Evolutionary conservation across 257 asterid genomes (phyloP), one percentile per base, ranked within the genome.

Genomic region (Henckelia pumila): DNA sequence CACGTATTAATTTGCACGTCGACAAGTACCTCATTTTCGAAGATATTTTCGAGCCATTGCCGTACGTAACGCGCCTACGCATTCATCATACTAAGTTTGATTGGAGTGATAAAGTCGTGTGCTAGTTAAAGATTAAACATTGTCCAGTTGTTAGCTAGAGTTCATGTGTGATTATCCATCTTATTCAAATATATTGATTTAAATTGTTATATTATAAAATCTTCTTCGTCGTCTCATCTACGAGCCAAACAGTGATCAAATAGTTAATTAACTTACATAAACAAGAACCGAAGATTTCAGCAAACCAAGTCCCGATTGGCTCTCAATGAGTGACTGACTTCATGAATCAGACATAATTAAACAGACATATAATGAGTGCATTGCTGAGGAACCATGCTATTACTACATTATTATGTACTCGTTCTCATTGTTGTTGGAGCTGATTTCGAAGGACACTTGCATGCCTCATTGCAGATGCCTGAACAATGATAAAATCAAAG

Each of bases 381-480:
- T 17, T 47, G 55, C 55, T 5, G 55, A 2, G n/a, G 55, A 47
- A 17, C 52, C 21, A 47, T 47, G 55, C 55, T 4, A 47, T 47
- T 5, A 16, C 8, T 1, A 47, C 8, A 47, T 14, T 47, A 47
- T 14, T 16, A 47, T 47, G 55, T 47, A 47, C 55, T 47, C 20
- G 7, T 47, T 47, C 2, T 47, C 20, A 5, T 16, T 1, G 21
- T 47, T 47, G 21, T 14, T 1, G 53, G 20, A 5, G 8, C 53
- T 40, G 52, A 40, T 40, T 40, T 13, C 52, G 2, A 13, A 16
- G 7, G 8, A 47, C 32, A n/a, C 47, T 20, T 68, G 70, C 74
- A 29, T 55, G 23, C 19, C 33, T 77, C 70, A 73, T 0, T 66
- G 75, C 53, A 73, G 69, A 57, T 73, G 64, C 76, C 79, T 74